A percentile compares a stretch with the other conserved stretches of the same genome.
phyloP scores from a whole-genome alignment of 306 rosid genomes.

The barrel medic (Medicago truncatula) region MtrunA17r5.0-ANR NC_053042.1:39143501-39144000 shows the following conservation, averaged over 20 bases:
- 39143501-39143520: slow-evolving; percentile 62
- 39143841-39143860: slow-evolving; percentile 51
- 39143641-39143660: slow-evolving; percentile 61
- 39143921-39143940: not conserved
- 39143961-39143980: not conserved
- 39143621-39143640: slow-evolving; percentile 76
- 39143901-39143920: slow-evolving; percentile 46
- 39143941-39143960: not conserved
- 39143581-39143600: slow-evolving; percentile 50
- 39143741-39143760: slow-evolving; percentile 21
- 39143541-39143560: slow-evolving; percentile 51
- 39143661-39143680: not conserved
- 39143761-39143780: slow-evolving; percentile 53
- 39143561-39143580: slow-evolving; percentile 49
- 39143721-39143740: slow-evolving; percentile 36
- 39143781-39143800: slow-evolving; percentile 41
- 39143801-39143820: slow-evolving; percentile 58
- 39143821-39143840: slow-evolving; percentile 58
- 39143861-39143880: slow-evolving; percentile 66
- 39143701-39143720: slow-evolving; percentile 13
- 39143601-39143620: slow-evolving; percentile 60
- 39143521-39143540: slow-evolving; percentile 76
- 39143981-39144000: not conserved
- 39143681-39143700: not conserved
- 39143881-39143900: slow-evolving; percentile 69